Base-by-base conservation (phyloP, 2,329 filamentous ascomycete genomes). In the Coniella lustricola region DNA sequence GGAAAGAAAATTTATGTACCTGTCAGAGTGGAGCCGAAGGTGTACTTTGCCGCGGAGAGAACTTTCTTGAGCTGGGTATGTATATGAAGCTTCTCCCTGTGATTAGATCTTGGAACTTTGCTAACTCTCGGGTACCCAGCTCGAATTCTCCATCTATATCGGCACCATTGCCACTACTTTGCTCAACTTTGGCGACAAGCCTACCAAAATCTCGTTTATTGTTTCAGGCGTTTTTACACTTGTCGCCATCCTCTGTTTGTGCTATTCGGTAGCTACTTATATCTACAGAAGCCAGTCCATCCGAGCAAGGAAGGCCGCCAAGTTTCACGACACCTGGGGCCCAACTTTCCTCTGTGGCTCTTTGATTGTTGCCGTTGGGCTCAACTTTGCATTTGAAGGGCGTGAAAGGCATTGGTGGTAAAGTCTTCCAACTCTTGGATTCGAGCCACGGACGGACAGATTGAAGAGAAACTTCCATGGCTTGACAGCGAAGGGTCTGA, bases 1-100 rank as follows among this genome's bases (percentile, higher is more conserved):
- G 87, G 87, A 46, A 91, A 90, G 79, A 87, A 87, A 65, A 97
- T 98, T 51, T 91, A 97, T 60, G 93, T 98, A 20, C 91, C 91
- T 13, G 85, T 97, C 48, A 83, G 93, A 42, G 90, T 98, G 31
- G 93, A 98, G 67, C 93, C 93, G 31, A 98, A 98, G 70, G 93
- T 98, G 44, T 95, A 90, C 67, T 95, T 98, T 63, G 93, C 93
- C 18, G 90, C 90, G 1, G 93, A 98, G 68, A 81, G 93, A 55
- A 98, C 93, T 1, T 98, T 96, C 69, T 77, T 98, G 49, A 87
- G 89, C 54, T 98, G 93, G 90, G 83, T 86, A 69, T 71, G 81
- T 70, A 21, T 21, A 13, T 29, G 14, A 49, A 16, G n/a, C n/a
- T 37, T 7, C 34, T 36, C n/a, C 18, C 4, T 18, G 3, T 18